A percentile compares a stretch with the other conserved stretches of the same genome.
Conservation (phyloP, 208 protist species). For the Leishmania mexicana region DNA sequence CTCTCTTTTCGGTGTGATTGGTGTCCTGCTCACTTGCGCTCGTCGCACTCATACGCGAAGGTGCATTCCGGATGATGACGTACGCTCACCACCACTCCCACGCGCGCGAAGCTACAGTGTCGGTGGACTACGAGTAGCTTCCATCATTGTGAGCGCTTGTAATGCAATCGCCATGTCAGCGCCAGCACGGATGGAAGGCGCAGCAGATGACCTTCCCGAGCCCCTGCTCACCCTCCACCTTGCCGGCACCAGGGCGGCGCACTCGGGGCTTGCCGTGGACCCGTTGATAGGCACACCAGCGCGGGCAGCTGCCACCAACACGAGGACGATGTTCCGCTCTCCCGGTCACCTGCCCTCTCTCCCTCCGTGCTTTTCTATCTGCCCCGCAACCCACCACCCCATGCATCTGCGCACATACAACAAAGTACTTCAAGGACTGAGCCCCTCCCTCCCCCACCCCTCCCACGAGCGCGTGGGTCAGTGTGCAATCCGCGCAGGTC, state of each 20-base stretch:
- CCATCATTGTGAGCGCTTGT: neutral
- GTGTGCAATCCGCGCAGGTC: neutral
- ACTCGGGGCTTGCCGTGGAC: neutral
- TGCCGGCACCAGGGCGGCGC: neutral
- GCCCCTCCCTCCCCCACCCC: neutral
- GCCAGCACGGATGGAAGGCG: neutral
- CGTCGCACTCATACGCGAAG: neutral
- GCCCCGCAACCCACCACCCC: neutral
- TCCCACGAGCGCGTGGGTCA: neutral
- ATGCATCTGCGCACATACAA: neutral
- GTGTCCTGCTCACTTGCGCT: neutral
- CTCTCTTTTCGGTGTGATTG: neutral
- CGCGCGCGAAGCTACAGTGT: neutral
- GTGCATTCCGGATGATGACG: neutral
- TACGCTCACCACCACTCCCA: neutral
- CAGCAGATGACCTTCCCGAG: neutral
- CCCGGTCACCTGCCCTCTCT: neutral
- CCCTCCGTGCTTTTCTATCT: neutral
- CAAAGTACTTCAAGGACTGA: neutral
- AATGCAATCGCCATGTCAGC: neutral
- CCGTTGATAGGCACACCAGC: neutral
- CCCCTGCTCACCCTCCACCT: neutral
- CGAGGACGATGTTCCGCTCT: neutral
- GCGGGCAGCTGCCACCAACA: neutral
- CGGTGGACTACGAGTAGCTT: neutral